Evolutionary conservation across 2,329 filamentous ascomycete species (phyloP).

Genomic region (Fusarium protoensiforme): DNA sequence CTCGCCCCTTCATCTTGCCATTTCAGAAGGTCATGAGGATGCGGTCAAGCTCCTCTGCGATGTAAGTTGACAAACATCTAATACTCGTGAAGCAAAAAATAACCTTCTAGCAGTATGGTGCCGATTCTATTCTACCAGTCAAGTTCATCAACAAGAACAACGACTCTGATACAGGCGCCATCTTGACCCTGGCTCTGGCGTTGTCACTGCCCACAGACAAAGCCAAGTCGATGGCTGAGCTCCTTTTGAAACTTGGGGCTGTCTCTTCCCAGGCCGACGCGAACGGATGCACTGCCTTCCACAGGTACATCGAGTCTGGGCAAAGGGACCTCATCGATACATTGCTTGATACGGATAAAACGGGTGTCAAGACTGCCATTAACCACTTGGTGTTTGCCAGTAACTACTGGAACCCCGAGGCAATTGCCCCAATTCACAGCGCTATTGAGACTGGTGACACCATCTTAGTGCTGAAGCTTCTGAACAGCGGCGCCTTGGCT

Average conservation of each 20-base stretch:
- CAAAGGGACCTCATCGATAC: constrained; percentile 60
- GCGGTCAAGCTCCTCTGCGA: constrained; percentile 76
- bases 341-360: constrained; percentile 66
- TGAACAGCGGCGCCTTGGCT: constrained; percentile 70
- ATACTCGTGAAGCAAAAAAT: not conserved
- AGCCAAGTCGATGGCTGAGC: constrained; percentile 71
- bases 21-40: constrained; percentile 76
- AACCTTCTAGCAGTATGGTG: constrained; percentile 70
- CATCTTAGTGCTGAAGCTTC: constrained; percentile 66
- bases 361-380: constrained; percentile 71
- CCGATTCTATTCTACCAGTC: constrained; percentile 79
- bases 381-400: constrained; percentile 68
- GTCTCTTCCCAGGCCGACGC: constrained; percentile 79
- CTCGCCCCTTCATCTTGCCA: constrained; percentile 82
- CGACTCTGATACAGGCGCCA: constrained; percentile 65
- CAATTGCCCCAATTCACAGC: constrained; percentile 64
- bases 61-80: constrained; percentile 46
- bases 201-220: constrained; percentile 71
- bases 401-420: constrained; percentile 46
- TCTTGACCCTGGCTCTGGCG: constrained; percentile 77
- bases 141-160: constrained; percentile 67
- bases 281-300: constrained; percentile 71
- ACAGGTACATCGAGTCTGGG: constrained; percentile 68
- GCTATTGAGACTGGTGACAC: constrained; percentile 67
- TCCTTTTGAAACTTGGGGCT: constrained; percentile 76